These are phyloP conservation scores for Leishmania tarentolae DNA, from an alignment of 208 protist genomes.

Conservation along the genomic window DNA sequence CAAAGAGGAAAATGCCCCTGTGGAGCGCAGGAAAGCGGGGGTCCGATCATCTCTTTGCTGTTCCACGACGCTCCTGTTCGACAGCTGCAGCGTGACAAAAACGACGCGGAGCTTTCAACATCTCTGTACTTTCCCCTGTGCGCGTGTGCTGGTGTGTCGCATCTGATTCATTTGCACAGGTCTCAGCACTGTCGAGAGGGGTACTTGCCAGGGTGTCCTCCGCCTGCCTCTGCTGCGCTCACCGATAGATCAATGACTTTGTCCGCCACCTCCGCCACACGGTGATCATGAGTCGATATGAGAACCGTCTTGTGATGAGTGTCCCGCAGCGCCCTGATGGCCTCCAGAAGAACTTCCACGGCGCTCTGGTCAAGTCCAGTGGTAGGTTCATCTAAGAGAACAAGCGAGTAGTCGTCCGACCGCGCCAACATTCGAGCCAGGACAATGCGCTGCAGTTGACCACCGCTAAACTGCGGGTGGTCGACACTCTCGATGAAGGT, in stretches of 20 bases:
- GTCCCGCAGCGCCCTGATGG: constrained; percentile 59
- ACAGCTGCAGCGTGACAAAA: not conserved
- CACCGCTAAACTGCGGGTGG: constrained; percentile 77
- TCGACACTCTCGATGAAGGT: constrained; percentile 70
- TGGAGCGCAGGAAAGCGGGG: not conserved
- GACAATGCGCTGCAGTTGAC: constrained; percentile 83
- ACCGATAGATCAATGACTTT: constrained; percentile 46
- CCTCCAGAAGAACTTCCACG: constrained; percentile 49
- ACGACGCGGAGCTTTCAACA: not conserved
- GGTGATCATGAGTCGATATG: constrained; percentile 73
- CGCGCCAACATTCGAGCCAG: constrained; percentile 67
- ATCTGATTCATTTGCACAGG: not conserved
- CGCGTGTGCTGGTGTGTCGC: not conserved
- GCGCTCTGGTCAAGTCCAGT: constrained; percentile 60
- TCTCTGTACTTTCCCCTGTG: not conserved
- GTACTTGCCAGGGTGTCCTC: not conserved
- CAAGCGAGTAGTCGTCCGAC: constrained; percentile 45
- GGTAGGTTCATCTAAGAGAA: constrained; percentile 82
- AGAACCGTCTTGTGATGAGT: constrained; percentile 71
- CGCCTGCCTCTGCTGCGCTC: not conserved
- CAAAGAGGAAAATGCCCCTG: not conserved
- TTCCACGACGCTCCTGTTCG: not conserved
- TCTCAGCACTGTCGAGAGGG: not conserved
- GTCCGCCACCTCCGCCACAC: constrained; percentile 60
- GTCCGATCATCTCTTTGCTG: not conserved